Evolutionary conservation across 2,329 filamentous ascomycete genomes (phyloP).

Genomic region (Phialemonium atrogriseum): DNA sequence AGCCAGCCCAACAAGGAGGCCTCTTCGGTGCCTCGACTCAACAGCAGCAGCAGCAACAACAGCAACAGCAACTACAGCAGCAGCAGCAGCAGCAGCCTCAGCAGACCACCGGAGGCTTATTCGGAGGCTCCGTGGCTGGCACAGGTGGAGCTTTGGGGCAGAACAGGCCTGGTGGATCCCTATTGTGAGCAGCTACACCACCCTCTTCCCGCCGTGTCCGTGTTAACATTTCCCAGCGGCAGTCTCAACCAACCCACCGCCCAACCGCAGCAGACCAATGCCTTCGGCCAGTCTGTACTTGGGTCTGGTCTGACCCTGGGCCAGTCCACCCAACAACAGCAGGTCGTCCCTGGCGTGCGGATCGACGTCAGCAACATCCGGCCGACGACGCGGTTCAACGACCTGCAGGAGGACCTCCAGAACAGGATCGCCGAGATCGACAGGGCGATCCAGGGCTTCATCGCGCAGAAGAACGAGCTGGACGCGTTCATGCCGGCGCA

Average conservation of each 20-base stretch:
- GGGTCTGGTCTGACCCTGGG: constrained; percentile 35
- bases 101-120: constrained; percentile 23
- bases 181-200: constrained; percentile 19
- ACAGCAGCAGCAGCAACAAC: constrained; percentile 8
- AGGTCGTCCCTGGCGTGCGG: constrained; percentile 61
- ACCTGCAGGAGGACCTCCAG: constrained; percentile 76
- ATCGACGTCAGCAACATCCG: constrained; percentile 73
- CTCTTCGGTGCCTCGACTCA: constrained; percentile 12
- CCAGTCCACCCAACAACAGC: constrained; percentile 40
- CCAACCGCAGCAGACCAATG: constrained; percentile 11
- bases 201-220: not conserved
- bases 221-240: constrained; percentile 3
- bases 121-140: constrained; percentile 16
- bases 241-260: constrained; percentile 11
- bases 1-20: constrained; percentile 9
- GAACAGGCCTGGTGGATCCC: constrained; percentile 10
- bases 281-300: constrained; percentile 8
- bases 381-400: constrained; percentile 84
- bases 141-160: constrained; percentile 10
- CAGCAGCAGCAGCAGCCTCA: constrained; percentile 12
- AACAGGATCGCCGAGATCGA: constrained; percentile 72
- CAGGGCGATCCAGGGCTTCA: constrained; percentile 70
- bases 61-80: constrained; percentile 11
- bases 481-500: constrained; percentile 57
- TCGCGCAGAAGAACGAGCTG: constrained; percentile 68